Evolutionary conservation across 176 grass and related monocot species (phyloP).

Genomic region (Lolium multiflorum): DNA sequence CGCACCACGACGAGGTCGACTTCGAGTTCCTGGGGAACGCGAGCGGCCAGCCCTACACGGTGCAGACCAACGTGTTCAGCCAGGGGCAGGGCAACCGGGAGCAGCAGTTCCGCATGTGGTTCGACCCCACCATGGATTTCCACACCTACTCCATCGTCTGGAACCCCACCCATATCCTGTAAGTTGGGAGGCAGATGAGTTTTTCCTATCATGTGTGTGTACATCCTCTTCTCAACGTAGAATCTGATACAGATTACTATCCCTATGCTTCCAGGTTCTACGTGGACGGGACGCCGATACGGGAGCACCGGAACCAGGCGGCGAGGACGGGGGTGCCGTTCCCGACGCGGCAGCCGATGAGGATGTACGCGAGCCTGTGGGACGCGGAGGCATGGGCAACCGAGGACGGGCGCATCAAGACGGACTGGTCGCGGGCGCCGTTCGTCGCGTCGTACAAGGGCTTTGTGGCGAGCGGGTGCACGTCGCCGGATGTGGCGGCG

Average conservation of each 20-base stretch:
- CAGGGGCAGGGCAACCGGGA: slow-evolving; percentile 69
- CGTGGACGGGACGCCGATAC: slow-evolving; percentile 73
- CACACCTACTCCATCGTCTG: neutral
- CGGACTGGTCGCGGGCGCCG: slow-evolving; percentile 77
- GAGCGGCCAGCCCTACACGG: slow-evolving; percentile 70
- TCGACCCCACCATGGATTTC: neutral
- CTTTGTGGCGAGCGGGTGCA: slow-evolving; percentile 43
- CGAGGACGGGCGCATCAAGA: slow-evolving; percentile 58
- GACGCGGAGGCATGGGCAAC: slow-evolving; percentile 83
- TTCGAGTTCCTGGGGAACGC: slow-evolving; percentile 88
- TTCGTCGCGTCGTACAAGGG: slow-evolving; percentile 58
- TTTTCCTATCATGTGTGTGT: neutral
- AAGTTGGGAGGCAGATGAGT: neutral
- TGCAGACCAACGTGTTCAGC: slow-evolving; percentile 88
- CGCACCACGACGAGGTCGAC: slow-evolving; percentile 79
- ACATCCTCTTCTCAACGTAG: neutral
- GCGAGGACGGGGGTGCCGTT: slow-evolving; percentile 46
- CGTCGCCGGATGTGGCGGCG: slow-evolving; percentile 22
- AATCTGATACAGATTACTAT: neutral
- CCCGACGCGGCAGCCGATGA: slow-evolving; percentile 59
- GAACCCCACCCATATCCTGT: slow-evolving; percentile 68
- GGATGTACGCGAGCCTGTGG: slow-evolving; percentile 74
- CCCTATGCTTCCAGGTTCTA: slow-evolving; percentile 45
- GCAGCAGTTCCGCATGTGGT: slow-evolving; percentile 76
- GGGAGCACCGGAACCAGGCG: slow-evolving; percentile 60